Evolutionary conservation across 2,329 filamentous ascomycete species (phyloP), one percentile per base, ranked within the genome.

Genomic region (Hymenoscyphus fructigenus): DNA sequence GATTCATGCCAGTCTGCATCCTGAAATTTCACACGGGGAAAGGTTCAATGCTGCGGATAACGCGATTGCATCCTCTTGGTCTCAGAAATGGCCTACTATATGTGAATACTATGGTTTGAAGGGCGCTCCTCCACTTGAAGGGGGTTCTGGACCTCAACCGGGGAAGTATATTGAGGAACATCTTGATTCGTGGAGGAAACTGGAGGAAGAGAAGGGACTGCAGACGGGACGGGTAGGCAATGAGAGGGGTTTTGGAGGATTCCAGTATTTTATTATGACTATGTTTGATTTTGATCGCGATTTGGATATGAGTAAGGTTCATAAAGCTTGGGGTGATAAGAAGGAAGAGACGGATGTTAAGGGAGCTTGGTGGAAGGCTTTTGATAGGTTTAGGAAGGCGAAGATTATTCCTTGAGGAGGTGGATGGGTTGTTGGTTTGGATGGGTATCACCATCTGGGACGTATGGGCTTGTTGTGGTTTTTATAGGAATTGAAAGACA

Each of bases 31-130:
- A 1, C 74, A 76, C 12, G 76, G 74, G 17, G 72, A 78, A 62
- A 74, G 73, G 17, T 82, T 77, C 71, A 82, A 82, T 64, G 76
- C 77, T 1, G 79, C 78, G 10, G 79, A 81, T 28, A 77, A 75
- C 60, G 72, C 76, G 36, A 66, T 74, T 36, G 71, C 77, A 1
- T 70, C 69, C 5, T 76, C 74, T 1, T 82, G 80, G 80, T 76
- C 75, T 17, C 68, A 72, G 12, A 81, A 81, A 68, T 82, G 80
- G 80, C 79, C 79, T 2, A 69, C 80, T 5, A 78, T 82, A 56
- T 80, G 78, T 68, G 75, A 78, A 6, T 82, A 81, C 68, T 82
- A 82, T 72, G 78, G 79, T 2, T 71, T 82, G 47, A 78, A 78
- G 67, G 80, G 80, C 0, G 77, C 77, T 7, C 66, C 69, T 2